These are phyloP conservation scores for Solanum clarkiae DNA, from an alignment of 257 asterid genomes.

Conservation along the genomic window DNA sequence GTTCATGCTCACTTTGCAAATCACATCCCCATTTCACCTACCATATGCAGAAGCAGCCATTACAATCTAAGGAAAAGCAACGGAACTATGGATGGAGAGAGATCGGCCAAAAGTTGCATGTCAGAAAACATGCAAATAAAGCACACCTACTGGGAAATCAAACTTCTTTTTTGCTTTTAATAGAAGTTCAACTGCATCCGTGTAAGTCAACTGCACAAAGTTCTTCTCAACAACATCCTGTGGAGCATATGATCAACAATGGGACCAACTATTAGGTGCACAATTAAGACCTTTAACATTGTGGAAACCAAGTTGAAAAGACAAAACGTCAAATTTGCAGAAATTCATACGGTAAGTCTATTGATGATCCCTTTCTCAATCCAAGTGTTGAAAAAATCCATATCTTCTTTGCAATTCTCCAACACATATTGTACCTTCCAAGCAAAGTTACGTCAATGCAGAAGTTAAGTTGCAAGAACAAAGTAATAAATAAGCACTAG, in stretches of 20 bases:
- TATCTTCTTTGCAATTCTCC: conserved; percentile 96
- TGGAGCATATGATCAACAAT: conserved; percentile 8
- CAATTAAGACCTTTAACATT: background rate
- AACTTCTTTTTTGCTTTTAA: conserved; percentile 61
- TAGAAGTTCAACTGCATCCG: conserved; percentile 76
- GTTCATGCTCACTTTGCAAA: conserved; percentile 97
- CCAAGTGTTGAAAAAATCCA: conserved; percentile 95
- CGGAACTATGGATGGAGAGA: background rate
- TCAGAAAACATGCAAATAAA: background rate
- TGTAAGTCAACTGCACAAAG: conserved; percentile 76
- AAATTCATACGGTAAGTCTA: conserved; percentile 55
- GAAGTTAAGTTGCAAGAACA: background rate
- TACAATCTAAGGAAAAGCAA: background rate
- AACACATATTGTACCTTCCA: conserved; percentile 70
- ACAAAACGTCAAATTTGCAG: background rate
- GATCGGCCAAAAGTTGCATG: background rate
- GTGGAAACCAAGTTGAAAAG: background rate
- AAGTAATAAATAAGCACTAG: background rate
- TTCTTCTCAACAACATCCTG: conserved; percentile 86
- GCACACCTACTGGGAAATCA: conserved; percentile 65
- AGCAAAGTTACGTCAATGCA: conserved; percentile 6
- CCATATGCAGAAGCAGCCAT: conserved; percentile 4
- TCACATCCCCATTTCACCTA: conserved; percentile 99
- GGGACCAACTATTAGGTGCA: conserved; percentile 10
- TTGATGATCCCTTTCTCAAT: conserved; percentile 87